A percentile compares a stretch with the other conserved stretches of the same genome.
Conservation (phyloP, 2,329 filamentous ascomycete genomes). For the Aspergillus clavatus region DNA sequence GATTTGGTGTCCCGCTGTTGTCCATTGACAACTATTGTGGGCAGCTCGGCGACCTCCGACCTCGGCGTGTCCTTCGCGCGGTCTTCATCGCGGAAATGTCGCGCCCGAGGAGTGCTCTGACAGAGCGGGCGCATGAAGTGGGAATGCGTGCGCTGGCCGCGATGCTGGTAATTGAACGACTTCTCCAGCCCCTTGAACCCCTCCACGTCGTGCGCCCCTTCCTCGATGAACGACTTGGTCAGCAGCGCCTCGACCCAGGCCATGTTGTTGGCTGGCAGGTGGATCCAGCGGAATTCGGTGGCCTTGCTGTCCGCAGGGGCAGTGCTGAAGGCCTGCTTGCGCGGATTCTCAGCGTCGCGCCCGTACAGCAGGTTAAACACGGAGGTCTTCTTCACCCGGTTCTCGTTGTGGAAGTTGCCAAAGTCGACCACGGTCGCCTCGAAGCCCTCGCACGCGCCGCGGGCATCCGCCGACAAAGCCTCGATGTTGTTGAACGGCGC, state of each 20-base stretch:
- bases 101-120: conserved; percentile 44
- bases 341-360: conserved; percentile 42
- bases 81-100: conserved; percentile 28
- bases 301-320: conserved; percentile 44
- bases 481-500: conserved; percentile 36
- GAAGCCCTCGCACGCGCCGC: conserved; percentile 46
- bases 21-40: conserved; percentile 19
- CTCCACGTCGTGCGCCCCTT: conserved; percentile 57
- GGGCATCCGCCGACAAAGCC: conserved; percentile 36
- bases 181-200: conserved; percentile 59
- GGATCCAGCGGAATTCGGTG: conserved; percentile 51
- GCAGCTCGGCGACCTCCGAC: conserved; percentile 9
- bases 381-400: conserved; percentile 45
- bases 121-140: conserved; percentile 60
- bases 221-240: conserved; percentile 62
- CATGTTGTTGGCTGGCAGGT: conserved; percentile 51
- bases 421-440: conserved; percentile 53
- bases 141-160: conserved; percentile 54
- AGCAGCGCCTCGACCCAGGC: conserved; percentile 60
- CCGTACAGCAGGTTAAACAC: conserved; percentile 52
- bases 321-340: conserved; percentile 46
- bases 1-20: conserved; percentile 11
- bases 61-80: conserved; percentile 22
- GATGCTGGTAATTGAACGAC: conserved; percentile 59
- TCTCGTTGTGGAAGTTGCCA: conserved; percentile 41